These are phyloP conservation scores for Rhizophagus clarus DNA, from an alignment of 192 early-diverging fungal species.

Conservation along the genomic window DNA sequence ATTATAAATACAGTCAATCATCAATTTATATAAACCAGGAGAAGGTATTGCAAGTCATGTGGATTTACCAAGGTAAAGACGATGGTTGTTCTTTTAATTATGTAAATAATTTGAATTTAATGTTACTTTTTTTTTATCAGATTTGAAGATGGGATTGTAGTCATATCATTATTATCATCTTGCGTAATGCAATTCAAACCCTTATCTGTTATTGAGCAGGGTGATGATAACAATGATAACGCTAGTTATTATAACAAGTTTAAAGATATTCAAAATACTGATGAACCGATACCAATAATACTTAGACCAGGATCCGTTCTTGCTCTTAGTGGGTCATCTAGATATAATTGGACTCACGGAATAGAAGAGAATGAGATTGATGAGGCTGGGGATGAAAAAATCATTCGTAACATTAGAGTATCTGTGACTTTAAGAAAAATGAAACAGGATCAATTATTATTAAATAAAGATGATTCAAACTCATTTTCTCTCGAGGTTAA, in stretches of 20 bases:
- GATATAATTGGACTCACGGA: constrained; percentile 45
- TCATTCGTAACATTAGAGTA: constrained; percentile 36
- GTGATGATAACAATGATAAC: background rate
- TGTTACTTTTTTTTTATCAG: constrained; percentile 16
- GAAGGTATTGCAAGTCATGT: constrained; percentile 46
- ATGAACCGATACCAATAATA: constrained; percentile 29
- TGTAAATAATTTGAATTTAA: background rate
- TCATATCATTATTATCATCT: constrained; percentile 42
- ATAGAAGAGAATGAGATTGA: constrained; percentile 37
- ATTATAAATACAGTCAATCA: constrained; percentile 26
- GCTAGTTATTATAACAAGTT: background rate
- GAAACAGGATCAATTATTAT: constrained; percentile 8
- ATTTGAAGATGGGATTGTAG: constrained; percentile 48
- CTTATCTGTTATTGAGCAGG: background rate
- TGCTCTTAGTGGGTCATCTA: constrained; percentile 34
- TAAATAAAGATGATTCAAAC: background rate
- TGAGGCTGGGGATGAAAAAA: constrained; percentile 28
- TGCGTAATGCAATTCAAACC: constrained; percentile 45
- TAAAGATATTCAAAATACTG: background rate
- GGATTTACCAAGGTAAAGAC: constrained; percentile 37
- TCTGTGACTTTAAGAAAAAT: constrained; percentile 45
- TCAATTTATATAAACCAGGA: constrained; percentile 44
- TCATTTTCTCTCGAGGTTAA: background rate
- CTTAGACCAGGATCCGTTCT: constrained; percentile 42
- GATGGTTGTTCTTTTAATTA: background rate